phyloP scores from a whole-genome alignment of 805 yeast genomes.

The Kluyveromyces dobzhanskii region DNA sequence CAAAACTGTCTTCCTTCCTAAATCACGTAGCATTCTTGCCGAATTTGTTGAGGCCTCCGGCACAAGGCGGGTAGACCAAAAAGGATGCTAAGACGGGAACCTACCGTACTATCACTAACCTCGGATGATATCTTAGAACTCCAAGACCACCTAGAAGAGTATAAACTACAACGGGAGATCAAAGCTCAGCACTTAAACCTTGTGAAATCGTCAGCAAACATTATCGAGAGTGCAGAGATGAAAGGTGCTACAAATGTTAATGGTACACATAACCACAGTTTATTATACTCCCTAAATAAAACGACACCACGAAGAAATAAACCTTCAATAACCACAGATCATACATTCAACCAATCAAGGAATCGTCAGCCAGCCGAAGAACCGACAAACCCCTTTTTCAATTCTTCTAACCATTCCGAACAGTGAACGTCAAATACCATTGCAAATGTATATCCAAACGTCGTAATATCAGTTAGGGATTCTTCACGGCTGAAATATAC shows the following conservation, averaged over 20 bases:
- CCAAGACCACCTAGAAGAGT: constrained; percentile 21
- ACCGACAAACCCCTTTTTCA: neutral
- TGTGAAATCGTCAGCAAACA: constrained; percentile 11
- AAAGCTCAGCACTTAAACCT: constrained; percentile 19
- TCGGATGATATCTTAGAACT: constrained; percentile 51
- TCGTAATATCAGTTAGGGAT: too few relatives aligned
- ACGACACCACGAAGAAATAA: neutral
- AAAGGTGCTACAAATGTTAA: constrained; percentile 2
- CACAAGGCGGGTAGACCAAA: neutral
- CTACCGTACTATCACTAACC: constrained; percentile 56
- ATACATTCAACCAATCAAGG: neutral
- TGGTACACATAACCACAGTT: constrained; percentile 1
- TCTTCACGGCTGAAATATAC: too few relatives aligned
- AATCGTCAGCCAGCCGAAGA: neutral
- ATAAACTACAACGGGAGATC: constrained; percentile 17
- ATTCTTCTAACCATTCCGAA: too few relatives aligned
- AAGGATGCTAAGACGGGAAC: constrained; percentile 62
- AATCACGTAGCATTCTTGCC: too few relatives aligned
- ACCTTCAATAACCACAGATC: neutral
- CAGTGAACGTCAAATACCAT: neutral
- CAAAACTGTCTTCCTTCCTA: too few relatives aligned
- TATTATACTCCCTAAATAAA: neutral
- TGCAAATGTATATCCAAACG: too few relatives aligned
- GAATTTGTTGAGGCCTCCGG: too few relatives aligned
- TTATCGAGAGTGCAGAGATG: neutral